phyloP scores from a whole-genome alignment of 306 rosid genomes.

The Clitoria ternatea region DNA sequence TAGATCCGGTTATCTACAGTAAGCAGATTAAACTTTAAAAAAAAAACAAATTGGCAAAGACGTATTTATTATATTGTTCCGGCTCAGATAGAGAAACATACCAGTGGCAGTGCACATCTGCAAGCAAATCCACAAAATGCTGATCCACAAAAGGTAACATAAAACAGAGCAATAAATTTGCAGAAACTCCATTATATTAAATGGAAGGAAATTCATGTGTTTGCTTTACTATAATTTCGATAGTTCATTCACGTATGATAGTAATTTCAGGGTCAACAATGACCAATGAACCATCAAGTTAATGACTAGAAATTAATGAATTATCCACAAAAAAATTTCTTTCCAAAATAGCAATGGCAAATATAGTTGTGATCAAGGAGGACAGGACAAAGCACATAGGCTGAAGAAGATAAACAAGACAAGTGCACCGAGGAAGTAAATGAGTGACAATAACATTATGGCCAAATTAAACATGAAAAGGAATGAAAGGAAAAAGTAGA shows the following conservation, averaged over 20 bases:
- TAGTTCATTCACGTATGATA: constrained; percentile 7
- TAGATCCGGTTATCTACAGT: constrained; percentile 57
- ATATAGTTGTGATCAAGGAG: too few relatives aligned
- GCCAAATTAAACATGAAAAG: neutral
- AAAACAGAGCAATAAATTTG: constrained; percentile 34
- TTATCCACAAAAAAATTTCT: neutral
- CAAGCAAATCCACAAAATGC: constrained; percentile 88
- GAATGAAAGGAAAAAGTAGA: constrained; percentile 1
- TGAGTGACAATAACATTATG: neutral
- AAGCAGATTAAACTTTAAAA: constrained; percentile 20
- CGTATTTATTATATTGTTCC: neutral
- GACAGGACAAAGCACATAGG: neutral
- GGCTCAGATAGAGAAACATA: constrained; percentile 35
- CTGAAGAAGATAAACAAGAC: neutral
- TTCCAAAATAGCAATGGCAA: neutral
- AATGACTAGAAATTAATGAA: constrained; percentile 1
- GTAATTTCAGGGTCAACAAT: neutral
- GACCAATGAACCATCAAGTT: constrained; percentile 7
- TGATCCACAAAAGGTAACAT: constrained; percentile 42
- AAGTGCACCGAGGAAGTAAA: neutral
- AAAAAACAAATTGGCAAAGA: neutral
- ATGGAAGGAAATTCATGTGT: constrained; percentile 5
- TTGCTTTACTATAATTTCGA: neutral
- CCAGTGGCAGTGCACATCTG: constrained; percentile 62
- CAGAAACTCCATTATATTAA: constrained; percentile 14